Evolutionary conservation across 1,284 basidiomycete genomes (phyloP), one percentile per base, ranked within the genome.

Genomic region (Ganoderma multipileum): DNA sequence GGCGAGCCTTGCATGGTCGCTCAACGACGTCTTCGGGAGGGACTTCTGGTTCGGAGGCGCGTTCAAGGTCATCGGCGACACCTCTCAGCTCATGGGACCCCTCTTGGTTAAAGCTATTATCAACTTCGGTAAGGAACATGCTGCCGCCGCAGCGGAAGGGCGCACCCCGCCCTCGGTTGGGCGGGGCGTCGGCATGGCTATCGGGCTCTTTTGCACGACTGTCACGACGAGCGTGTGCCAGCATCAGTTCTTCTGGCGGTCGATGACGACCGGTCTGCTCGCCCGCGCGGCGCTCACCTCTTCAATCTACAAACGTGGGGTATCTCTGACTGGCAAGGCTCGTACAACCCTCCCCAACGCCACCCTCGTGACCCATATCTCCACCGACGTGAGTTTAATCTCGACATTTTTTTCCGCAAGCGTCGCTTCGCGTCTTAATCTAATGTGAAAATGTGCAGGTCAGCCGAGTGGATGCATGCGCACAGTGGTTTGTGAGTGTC

Each of bases 181-280:
- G 0, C 81, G 84, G 3, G 93, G 93, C 0, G 82, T 94, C 36
- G 92, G 85, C 2, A 88, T 94, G 85, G 89, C 91, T 0, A 80
- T 94, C 62, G 92, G 91, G 0, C 82, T 95, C 2, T 91, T 92
- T 78, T 82, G 82, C 63, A 79, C 94, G 36, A 89, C 89, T 1
- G 80, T 93, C 66, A 76, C 84, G 18, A 80, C 88, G 1, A 89
- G 86, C 64, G 77, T 92, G 23, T 85, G 84, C 71, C 87, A 89
- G 69, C 89, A 92, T 76, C 90, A 92, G 84, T 94, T 92, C 80
- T 94, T 94, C 83, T 94, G 90, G 87, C 85, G 90, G 38, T 89
- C 90, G 1, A 92, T 92, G 90, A 82, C 84, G 14, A 88, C 88
- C 0, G 93, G 93, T 41, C 87, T 93, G 4, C 82, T 95, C 36